phyloP scores from a whole-genome alignment of 352 stramenopile genomes.

The Hyphochytrium catenoides region DNA sequence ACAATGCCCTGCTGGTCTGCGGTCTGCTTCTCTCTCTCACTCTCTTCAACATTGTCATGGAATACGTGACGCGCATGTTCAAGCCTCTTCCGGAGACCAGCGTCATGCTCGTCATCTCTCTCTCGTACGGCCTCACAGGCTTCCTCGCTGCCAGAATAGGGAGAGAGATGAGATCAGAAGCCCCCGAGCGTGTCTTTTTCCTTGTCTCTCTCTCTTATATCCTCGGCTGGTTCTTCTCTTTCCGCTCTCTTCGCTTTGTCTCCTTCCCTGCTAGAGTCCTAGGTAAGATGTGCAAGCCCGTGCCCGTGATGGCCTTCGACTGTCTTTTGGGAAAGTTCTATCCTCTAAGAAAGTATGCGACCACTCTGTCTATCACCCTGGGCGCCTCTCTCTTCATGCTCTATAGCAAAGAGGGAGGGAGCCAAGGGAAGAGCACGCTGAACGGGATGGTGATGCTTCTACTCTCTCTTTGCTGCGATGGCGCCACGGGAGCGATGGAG shows the following conservation, averaged over 20 bases:
- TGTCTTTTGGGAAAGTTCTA: conserved; percentile 59
- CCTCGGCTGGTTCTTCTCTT: conserved; percentile 60
- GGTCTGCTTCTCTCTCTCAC: too few species aligned
- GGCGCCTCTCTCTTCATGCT: conserved; percentile 44
- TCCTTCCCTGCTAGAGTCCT: conserved; percentile 47
- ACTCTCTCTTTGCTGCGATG: conserved; percentile 67
- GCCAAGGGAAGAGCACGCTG: conserved; percentile 9
- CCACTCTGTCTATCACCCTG: conserved; percentile 48
- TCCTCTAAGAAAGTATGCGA: conserved; percentile 59
- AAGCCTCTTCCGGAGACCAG: too few species aligned
- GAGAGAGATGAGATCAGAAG: too few species aligned
- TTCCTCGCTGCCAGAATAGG: too few species aligned
- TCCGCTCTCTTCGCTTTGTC: conserved; percentile 26
- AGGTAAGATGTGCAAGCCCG: conserved; percentile 69
- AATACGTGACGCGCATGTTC: too few species aligned
- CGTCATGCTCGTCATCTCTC: too few species aligned
- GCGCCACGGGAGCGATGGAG: conserved; percentile 65
- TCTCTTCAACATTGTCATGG: too few species aligned
- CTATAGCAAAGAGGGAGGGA: conserved; percentile 8
- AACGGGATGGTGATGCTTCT: conserved; percentile 52
- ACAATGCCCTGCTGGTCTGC: too few species aligned
- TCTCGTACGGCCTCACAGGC: too few species aligned
- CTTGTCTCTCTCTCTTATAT: too few species aligned
- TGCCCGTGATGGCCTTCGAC: conserved; percentile 71
- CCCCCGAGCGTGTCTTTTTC: too few species aligned